Evolutionary conservation across 495 filamentous ascomycete species (phyloP).

Genomic region (Annulohypoxylon bovei): DNA sequence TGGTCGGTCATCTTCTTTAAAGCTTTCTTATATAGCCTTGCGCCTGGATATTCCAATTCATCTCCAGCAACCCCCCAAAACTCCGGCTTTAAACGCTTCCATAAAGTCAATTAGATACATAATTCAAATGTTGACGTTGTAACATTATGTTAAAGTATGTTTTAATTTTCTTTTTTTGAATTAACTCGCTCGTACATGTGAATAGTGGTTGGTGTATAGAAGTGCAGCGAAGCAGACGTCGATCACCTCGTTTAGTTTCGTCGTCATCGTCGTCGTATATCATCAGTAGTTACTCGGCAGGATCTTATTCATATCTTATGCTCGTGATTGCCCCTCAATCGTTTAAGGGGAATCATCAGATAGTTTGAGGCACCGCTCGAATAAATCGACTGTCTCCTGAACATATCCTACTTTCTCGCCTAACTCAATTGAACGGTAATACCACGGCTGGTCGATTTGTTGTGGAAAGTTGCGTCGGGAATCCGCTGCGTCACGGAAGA

Average conservation of each 20-base stretch:
- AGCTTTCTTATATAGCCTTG: background rate
- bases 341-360: constrained; percentile 20
- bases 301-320: background rate
- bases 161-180: background rate
- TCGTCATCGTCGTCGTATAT: background rate
- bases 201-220: background rate
- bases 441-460: constrained; percentile 44
- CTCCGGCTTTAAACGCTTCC: background rate
- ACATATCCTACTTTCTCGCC: constrained; percentile 35
- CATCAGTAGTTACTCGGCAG: background rate
- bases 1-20: background rate
- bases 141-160: background rate
- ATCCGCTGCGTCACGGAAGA: constrained; percentile 24
- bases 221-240: background rate
- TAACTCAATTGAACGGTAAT: constrained; percentile 41
- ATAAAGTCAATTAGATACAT: background rate
- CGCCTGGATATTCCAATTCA: background rate
- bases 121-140: background rate
- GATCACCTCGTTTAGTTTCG: background rate
- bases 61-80: background rate
- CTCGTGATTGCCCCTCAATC: background rate
- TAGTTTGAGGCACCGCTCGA: constrained; percentile 32
- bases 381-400: constrained; percentile 35
- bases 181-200: background rate
- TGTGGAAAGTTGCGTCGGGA: constrained; percentile 34